A percentile compares a stretch with the other conserved stretches of the same genome.
Evolutionary conservation across 2,329 filamentous ascomycete species (phyloP).

Genomic region (Trichoderma simmonsii): DNA sequence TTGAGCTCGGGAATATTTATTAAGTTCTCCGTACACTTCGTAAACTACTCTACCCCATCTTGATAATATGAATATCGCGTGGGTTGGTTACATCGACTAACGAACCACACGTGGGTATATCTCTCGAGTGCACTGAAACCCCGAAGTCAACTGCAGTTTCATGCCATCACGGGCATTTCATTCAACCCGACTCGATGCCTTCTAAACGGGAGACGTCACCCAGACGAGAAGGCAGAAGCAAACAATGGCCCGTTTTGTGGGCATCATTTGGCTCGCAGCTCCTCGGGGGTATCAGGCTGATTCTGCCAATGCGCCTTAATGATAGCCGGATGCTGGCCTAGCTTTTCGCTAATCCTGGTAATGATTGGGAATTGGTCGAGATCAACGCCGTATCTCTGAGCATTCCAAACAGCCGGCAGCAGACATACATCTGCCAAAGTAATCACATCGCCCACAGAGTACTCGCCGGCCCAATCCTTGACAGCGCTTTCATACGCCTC

Average conservation of each 20-base stretch:
- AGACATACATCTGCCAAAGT: conserved; percentile 58
- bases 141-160: no score
- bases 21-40: background rate
- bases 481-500: conserved; percentile 51
- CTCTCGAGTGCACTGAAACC: background rate
- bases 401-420: conserved; percentile 57
- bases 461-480: conserved; percentile 42
- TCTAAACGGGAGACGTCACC: no score
- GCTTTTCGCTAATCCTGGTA: conserved; percentile 40
- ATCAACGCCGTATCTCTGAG: conserved; percentile 53
- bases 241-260: background rate
- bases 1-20: background rate
- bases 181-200: background rate
- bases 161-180: background rate
- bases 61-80: background rate
- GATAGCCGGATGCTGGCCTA: conserved; percentile 50
- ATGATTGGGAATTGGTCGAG: conserved; percentile 48
- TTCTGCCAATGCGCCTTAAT: conserved; percentile 50
- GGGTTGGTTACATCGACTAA: background rate
- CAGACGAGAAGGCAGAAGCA: background rate
- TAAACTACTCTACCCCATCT: background rate
- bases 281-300: conserved; percentile 48
- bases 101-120: background rate
- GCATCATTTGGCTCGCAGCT: conserved; percentile 24
- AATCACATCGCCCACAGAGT: conserved; percentile 53